Conservation (phyloP, 306 rosid genomes). For the Oemleria cerasiformis region DNA sequence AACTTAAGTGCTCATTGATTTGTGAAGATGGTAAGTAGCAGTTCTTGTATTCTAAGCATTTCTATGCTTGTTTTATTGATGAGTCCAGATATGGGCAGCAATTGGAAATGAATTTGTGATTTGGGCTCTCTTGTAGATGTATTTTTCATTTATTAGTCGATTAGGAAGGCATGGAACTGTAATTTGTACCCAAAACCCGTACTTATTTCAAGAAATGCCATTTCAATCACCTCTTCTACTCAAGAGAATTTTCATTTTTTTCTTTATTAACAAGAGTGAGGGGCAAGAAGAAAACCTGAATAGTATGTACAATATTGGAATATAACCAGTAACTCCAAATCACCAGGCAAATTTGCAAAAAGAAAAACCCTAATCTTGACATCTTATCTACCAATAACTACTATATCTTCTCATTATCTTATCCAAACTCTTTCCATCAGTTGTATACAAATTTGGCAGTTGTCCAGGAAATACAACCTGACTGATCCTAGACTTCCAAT, state of each 20-base stretch:
- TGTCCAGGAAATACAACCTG: neutral
- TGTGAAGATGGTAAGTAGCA: slow-evolving; percentile 16
- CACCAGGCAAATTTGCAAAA: neutral
- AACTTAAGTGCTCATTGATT: slow-evolving; percentile 20
- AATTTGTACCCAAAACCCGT: neutral
- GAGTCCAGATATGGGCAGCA: neutral
- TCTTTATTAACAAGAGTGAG: neutral
- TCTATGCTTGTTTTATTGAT: neutral
- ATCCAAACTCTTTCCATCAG: slow-evolving; percentile 1
- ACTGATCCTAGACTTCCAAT: neutral
- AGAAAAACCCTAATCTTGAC: neutral
- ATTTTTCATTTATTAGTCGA: neutral
- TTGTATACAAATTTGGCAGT: slow-evolving; percentile 2
- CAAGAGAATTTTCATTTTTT: neutral
- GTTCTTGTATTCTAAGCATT: neutral
- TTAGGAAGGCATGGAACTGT: neutral
- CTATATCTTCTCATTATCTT: neutral
- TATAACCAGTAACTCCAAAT: neutral
- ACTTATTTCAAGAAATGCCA: neutral
- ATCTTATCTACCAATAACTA: neutral
- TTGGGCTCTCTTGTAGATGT: neutral
- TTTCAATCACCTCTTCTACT: neutral
- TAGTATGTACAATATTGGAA: neutral
- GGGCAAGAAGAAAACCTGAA: neutral
- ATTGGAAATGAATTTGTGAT: neutral